A percentile compares a stretch with the other conserved stretches of the same genome.
phyloP scores from a whole-genome alignment of 768 basidiomycete genomes.

The Trametes cinnabarina region DNA sequence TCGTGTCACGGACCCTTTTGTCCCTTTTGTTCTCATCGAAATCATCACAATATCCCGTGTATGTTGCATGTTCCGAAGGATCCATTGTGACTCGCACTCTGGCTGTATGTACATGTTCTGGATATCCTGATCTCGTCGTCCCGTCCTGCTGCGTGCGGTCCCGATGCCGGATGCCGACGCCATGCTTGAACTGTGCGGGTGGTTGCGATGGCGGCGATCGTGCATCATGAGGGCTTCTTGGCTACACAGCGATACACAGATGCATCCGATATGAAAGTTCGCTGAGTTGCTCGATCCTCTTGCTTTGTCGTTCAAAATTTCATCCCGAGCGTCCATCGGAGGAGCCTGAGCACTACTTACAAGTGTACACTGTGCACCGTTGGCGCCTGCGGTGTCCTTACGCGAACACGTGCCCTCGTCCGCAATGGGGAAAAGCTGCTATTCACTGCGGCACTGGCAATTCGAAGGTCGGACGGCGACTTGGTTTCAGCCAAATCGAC shows the following conservation, averaged over 20 bases:
- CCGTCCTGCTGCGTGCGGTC: neutral
- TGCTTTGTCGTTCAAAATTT: neutral
- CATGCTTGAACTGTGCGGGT: neutral
- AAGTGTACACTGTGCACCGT: conserved; percentile 1
- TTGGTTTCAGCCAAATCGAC: too few relatives aligned
- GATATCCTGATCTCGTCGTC: neutral
- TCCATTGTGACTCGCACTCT: neutral
- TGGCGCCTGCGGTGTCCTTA: neutral
- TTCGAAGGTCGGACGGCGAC: too few relatives aligned
- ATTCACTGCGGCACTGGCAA: too few relatives aligned
- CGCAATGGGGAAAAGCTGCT: neutral
- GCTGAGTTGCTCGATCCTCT: neutral
- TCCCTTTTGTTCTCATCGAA: neutral
- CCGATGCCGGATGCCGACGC: neutral
- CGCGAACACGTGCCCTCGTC: conserved; percentile 7
- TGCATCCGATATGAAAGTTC: conserved; percentile 9
- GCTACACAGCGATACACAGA: neutral
- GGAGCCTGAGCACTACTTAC: too few relatives aligned
- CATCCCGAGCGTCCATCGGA: conserved; percentile 8
- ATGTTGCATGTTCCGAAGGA: conserved; percentile 1
- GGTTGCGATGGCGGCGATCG: conserved; percentile 1
- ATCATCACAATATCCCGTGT: neutral
- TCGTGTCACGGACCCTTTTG: neutral
- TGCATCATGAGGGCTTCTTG: neutral
- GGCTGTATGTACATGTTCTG: neutral